Conservation (phyloP, 768 basidiomycete species). For the Naganishia kalamii region DNA sequence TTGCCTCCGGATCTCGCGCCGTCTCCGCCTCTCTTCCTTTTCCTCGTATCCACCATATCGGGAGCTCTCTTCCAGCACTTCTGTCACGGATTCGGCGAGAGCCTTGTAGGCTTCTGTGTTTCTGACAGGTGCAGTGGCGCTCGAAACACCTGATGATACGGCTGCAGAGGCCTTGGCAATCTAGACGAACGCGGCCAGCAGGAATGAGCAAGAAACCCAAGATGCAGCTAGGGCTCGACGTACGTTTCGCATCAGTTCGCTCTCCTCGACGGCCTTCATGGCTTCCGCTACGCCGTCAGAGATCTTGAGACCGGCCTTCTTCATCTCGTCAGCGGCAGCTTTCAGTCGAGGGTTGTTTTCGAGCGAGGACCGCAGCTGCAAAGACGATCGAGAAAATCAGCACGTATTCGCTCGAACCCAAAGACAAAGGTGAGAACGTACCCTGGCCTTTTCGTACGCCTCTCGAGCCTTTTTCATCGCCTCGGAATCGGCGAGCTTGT, state of each 20-base stretch:
- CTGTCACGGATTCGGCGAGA: constrained; percentile 77
- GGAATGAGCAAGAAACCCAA: background rate
- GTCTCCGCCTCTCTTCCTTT: constrained; percentile 75
- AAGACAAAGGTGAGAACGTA: constrained; percentile 48
- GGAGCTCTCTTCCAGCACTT: constrained; percentile 88
- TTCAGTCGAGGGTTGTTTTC: constrained; percentile 89
- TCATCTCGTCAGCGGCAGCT: constrained; percentile 87
- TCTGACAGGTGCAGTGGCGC: constrained; percentile 91
- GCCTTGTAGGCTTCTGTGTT: constrained; percentile 92
- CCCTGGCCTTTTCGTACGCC: constrained; percentile 88
- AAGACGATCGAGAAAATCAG: background rate
- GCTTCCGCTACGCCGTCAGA: constrained; percentile 91
- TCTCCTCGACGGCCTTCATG: constrained; percentile 87
- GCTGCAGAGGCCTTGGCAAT: constrained; percentile 79
- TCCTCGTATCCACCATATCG: constrained; percentile 96
- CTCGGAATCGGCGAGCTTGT: constrained; percentile 93
- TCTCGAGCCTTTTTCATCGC: constrained; percentile 87
- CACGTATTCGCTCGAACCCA: no score
- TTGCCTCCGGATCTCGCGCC: constrained; percentile 70
- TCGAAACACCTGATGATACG: constrained; percentile 74
- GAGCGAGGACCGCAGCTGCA: constrained; percentile 80
- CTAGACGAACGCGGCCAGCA: constrained; percentile 47
- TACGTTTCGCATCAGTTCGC: constrained; percentile 60
- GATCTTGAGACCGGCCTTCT: constrained; percentile 79
- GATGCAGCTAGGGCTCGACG: background rate